phyloP scores from a whole-genome alignment of 352 stramenopile species.

The Globisporangium mamillatum region DNA sequence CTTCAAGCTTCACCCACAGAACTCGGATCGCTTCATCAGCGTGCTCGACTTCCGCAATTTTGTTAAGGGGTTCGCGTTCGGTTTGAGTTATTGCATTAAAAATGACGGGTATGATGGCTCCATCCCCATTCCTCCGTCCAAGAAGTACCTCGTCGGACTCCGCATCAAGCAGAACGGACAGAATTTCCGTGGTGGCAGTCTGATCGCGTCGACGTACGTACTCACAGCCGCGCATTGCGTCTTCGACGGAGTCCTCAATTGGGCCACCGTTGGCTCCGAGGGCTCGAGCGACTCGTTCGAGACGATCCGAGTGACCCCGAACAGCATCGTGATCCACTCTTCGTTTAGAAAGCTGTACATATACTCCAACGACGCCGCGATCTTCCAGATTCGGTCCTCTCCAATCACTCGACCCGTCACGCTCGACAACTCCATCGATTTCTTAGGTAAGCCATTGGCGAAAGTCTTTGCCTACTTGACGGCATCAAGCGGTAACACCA shows the following conservation, averaged over 20 bases:
- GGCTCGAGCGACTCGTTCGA: not conserved
- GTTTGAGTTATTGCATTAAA: not conserved
- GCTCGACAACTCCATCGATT: not conserved
- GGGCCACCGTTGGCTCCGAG: not conserved
- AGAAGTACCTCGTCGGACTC: not conserved
- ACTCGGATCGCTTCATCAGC: not conserved
- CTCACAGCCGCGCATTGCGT: not conserved
- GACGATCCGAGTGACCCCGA: not conserved
- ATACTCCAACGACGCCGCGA: not conserved
- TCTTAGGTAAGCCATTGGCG: not conserved
- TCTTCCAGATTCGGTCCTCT: not conserved
- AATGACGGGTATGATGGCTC: not conserved
- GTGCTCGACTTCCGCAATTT: not conserved
- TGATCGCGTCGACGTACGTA: constrained; percentile 1
- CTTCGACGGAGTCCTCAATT: not conserved
- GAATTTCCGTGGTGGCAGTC: not conserved
- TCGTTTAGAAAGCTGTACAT: not conserved
- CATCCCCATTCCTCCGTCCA: not conserved
- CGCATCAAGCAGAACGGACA: not conserved
- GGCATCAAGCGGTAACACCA: not conserved
- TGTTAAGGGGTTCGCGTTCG: not conserved
- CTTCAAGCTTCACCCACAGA: not conserved
- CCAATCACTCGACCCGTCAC: not conserved
- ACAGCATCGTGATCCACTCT: constrained; percentile 2
- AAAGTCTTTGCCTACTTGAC: not conserved